These are phyloP conservation scores for Theileria annulata DNA, from an alignment of 169 alveolate species.

Conservation along the genomic window DNA sequence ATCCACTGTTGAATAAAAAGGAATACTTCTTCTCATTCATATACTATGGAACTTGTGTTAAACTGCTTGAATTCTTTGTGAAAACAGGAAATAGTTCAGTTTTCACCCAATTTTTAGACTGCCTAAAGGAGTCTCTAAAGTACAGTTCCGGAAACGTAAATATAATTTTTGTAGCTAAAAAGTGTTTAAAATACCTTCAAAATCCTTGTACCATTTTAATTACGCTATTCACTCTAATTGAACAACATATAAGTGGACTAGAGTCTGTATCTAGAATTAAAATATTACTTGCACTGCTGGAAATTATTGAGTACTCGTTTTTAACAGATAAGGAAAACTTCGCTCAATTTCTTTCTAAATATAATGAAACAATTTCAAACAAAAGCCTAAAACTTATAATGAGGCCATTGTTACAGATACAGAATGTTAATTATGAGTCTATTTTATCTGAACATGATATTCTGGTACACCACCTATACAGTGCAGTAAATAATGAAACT, in stretches of 20 bases:
- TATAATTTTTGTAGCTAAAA: neutral
- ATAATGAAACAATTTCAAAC: conserved; percentile 1
- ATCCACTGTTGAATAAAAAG: neutral
- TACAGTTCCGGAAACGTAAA: neutral
- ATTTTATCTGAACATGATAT: conserved; percentile 1
- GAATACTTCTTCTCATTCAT: neutral
- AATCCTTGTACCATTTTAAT: conserved; percentile 1
- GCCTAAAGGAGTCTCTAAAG: neutral
- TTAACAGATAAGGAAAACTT: conserved; percentile 17
- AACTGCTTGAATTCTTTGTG: neutral
- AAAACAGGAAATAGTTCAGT: neutral
- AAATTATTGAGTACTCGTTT: conserved; percentile 2
- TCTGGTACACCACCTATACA: conserved; percentile 19
- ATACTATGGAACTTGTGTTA: conserved; percentile 13
- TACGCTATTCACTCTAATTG: neutral
- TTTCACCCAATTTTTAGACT: neutral
- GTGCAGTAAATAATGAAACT: conserved; percentile 14
- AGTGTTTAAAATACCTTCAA: conserved; percentile 3
- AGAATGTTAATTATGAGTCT: conserved; percentile 7
- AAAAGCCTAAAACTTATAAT: conserved; percentile 12
- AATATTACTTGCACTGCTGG: neutral
- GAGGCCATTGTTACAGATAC: conserved; percentile 34
- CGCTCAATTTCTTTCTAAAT: neutral
- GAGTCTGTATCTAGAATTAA: neutral
- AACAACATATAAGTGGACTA: neutral